phyloP scores from a whole-genome alignment of 805 yeast genomes.

The Kuraishia cidri region DNA sequence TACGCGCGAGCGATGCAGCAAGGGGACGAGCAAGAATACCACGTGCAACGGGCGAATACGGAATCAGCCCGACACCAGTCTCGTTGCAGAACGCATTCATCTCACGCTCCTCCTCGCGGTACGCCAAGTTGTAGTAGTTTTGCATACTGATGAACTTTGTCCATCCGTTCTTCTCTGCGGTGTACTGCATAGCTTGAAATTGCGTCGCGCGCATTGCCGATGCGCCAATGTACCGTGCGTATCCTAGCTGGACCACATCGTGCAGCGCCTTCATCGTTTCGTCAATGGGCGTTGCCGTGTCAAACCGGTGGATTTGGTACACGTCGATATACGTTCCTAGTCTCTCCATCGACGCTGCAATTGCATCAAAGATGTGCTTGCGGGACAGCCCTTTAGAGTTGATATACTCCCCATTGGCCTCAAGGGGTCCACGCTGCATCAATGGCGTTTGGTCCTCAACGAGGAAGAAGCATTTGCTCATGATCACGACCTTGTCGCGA shows the following conservation, averaged over 20 bases:
- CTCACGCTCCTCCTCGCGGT: conserved; percentile 62
- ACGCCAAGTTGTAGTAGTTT: conserved; percentile 43
- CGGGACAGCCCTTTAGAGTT: conserved; percentile 33
- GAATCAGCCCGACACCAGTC: conserved; percentile 47
- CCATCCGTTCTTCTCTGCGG: conserved; percentile 51
- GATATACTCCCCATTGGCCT: conserved; percentile 10
- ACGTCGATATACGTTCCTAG: conserved; percentile 46
- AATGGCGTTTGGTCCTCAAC: no score
- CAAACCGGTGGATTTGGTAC: conserved; percentile 49
- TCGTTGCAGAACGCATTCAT: conserved; percentile 44
- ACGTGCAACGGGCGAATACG: conserved; percentile 53
- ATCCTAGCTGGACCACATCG: conserved; percentile 37
- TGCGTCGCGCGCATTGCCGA: conserved; percentile 50
- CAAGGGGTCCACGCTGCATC: no score
- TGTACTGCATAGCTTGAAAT: conserved; percentile 42
- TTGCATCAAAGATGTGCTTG: conserved; percentile 39
- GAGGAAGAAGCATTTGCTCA: conserved; percentile 32
- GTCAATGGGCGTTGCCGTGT: conserved; percentile 33
- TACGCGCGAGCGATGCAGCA: conserved; percentile 3
- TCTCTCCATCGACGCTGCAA: conserved; percentile 28
- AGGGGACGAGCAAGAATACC: conserved; percentile 46
- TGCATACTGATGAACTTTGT: conserved; percentile 53
- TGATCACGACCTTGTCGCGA: conserved; percentile 44
- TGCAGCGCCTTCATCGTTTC: conserved; percentile 52
- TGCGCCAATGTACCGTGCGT: conserved; percentile 51